Evolutionary conservation across 2,329 filamentous ascomycete species (phyloP).

Genomic region (Hypoxylon sp.): DNA sequence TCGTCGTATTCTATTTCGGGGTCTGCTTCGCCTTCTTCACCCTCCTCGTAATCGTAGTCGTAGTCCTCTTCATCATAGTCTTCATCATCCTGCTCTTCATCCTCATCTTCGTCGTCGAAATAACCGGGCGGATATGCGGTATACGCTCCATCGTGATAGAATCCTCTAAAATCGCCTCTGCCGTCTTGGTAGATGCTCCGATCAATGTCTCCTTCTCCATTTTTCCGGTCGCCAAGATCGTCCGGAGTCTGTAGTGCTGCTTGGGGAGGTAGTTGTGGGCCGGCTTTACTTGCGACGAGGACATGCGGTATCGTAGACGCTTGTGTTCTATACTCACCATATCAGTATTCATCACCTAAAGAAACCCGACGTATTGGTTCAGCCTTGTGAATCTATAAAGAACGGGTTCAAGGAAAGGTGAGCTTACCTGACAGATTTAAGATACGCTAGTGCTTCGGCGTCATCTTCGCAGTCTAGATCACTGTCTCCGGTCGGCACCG

Average conservation of each 20-base stretch:
- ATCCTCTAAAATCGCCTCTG: constrained; percentile 69
- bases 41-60: constrained; percentile 43
- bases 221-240: constrained; percentile 51
- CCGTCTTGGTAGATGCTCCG: constrained; percentile 63
- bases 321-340: constrained; percentile 75
- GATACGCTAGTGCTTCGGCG: constrained; percentile 69
- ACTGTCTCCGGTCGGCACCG: constrained; percentile 54
- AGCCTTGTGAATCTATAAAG: constrained; percentile 38
- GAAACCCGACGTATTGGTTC: constrained; percentile 41
- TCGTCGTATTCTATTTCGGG: constrained; percentile 46
- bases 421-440: constrained; percentile 71
- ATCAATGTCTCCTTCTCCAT: constrained; percentile 54
- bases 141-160: constrained; percentile 85
- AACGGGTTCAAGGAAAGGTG: constrained; percentile 4
- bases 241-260: constrained; percentile 46
- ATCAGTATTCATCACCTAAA: constrained; percentile 59
- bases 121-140: constrained; percentile 68
- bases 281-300: constrained; percentile 72
- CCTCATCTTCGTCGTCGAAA: constrained; percentile 47
- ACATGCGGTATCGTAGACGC: constrained; percentile 80
- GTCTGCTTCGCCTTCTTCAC: constrained; percentile 44
- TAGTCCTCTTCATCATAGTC: constrained; percentile 34
- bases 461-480: constrained; percentile 69
- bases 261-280: constrained; percentile 63
- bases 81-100: constrained; percentile 47